Percentiles rank a stretch among this genome's conserved stretches.
Conservation (phyloP, 768 basidiomycete genomes). For the Naganishia vaughanmartiniae region DNA sequence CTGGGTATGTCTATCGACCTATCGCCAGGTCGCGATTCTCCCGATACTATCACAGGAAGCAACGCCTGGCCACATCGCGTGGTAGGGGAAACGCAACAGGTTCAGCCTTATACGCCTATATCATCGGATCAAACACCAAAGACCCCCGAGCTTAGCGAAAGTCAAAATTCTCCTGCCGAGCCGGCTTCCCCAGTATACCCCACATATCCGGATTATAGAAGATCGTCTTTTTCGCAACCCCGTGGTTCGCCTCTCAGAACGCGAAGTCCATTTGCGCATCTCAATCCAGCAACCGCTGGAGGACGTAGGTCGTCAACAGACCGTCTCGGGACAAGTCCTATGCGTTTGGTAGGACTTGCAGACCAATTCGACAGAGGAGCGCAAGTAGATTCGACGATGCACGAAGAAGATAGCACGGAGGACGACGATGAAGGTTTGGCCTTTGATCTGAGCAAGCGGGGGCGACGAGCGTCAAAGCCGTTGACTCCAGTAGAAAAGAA, state of each 20-base stretch:
- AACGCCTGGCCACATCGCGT: neutral
- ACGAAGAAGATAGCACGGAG: conserved; percentile 31
- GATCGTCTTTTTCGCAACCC: conserved; percentile 9
- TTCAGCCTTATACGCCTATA: neutral
- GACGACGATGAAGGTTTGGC: conserved; percentile 42
- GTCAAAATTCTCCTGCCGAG: neutral
- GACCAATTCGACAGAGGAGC: conserved; percentile 3
- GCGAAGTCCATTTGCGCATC: conserved; percentile 20
- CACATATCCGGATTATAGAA: conserved; percentile 12
- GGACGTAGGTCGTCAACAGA: neutral
- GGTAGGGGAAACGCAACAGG: neutral
- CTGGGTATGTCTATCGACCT: neutral
- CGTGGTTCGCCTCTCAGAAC: conserved; percentile 13
- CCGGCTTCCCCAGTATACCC: conserved; percentile 7
- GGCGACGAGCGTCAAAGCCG: conserved; percentile 37
- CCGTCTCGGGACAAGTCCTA: conserved; percentile 30
- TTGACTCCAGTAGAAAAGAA: conserved; percentile 28
- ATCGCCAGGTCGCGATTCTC: neutral
- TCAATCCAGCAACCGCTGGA: conserved; percentile 1
- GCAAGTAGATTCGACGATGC: neutral
- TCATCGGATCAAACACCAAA: neutral
- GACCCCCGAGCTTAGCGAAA: neutral
- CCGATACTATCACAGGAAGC: conserved; percentile 11
- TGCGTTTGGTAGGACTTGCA: conserved; percentile 19
- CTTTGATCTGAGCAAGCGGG: conserved; percentile 41